Evolutionary conservation across 768 basidiomycete species (phyloP).

Genomic region (Strobilomyces echinocephalus): DNA sequence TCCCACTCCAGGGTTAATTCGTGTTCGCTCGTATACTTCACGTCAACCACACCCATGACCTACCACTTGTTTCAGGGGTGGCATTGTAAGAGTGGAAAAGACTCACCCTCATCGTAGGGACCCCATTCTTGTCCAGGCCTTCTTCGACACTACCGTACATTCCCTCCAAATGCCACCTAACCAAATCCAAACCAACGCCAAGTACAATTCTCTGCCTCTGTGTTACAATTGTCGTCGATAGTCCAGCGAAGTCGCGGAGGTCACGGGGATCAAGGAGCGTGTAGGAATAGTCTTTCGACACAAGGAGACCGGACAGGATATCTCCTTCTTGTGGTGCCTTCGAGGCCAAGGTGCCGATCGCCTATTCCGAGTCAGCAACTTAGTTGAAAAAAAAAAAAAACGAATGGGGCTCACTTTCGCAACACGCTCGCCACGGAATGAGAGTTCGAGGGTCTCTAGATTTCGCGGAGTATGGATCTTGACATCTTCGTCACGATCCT

Average conservation of each 20-base stretch:
- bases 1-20: constrained; percentile 93
- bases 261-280: constrained; percentile 94
- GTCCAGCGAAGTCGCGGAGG: constrained; percentile 88
- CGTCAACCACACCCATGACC: constrained; percentile 91
- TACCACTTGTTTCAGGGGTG: constrained; percentile 26
- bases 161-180: constrained; percentile 94
- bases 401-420: constrained; percentile 66
- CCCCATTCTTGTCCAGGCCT: constrained; percentile 64
- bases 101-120: constrained; percentile 66
- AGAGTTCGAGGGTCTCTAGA: constrained; percentile 82
- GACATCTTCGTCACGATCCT: constrained; percentile 91
- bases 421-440: constrained; percentile 91
- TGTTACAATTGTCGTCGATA: constrained; percentile 85
- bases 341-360: constrained; percentile 86
- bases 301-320: constrained; percentile 79
- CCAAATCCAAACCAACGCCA: constrained; percentile 86
- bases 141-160: constrained; percentile 88
- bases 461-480: constrained; percentile 97
- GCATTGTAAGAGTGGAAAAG: constrained; percentile 2
- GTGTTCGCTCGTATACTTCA: constrained; percentile 71
- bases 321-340: constrained; percentile 70
- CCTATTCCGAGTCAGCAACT: constrained; percentile 42
- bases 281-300: constrained; percentile 97
- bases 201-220: constrained; percentile 83
- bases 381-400: neutral